phyloP scores from a whole-genome alignment of 169 alveolate species.

The Cryptosporidium tyzzeri region DNA sequence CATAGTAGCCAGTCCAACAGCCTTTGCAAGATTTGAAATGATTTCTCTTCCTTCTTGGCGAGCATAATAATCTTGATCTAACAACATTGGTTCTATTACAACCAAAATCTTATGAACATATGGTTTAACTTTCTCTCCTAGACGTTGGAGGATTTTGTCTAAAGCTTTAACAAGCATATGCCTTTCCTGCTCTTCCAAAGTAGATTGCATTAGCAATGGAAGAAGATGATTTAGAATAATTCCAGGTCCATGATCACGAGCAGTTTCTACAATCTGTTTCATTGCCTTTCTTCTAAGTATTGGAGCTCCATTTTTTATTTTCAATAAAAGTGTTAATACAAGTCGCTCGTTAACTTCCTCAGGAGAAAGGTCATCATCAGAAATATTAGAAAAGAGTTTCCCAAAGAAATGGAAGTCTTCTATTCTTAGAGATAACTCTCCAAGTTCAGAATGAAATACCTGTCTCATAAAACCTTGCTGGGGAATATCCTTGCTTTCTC shows the following conservation, averaged over 20 bases:
- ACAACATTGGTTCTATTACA: conserved; percentile 98
- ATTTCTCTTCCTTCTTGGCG: conserved; percentile 99
- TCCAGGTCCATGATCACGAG: conserved; percentile 98
- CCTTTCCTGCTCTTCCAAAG: conserved; percentile 98
- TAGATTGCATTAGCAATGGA: conserved; percentile 97
- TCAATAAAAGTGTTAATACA: conserved; percentile 93
- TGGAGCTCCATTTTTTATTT: conserved; percentile 99
- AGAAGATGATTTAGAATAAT: conserved; percentile 96
- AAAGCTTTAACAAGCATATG: conserved; percentile 95
- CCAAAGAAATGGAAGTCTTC: conserved; percentile 92
- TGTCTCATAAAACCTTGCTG: conserved; percentile 57
- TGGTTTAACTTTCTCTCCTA: conserved; percentile 98
- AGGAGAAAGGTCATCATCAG: conserved; percentile 93
- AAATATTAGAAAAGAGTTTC: conserved; percentile 89
- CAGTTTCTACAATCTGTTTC: conserved; percentile 94
- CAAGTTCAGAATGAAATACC: conserved; percentile 80
- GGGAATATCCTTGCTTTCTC: conserved; percentile 1
- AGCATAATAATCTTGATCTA: conserved; percentile 99
- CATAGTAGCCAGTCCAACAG: conserved; percentile 99
- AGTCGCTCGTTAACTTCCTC: conserved; percentile 96
- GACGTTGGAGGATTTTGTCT: conserved; percentile 95
- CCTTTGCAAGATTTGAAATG: conserved; percentile 95
- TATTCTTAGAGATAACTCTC: conserved; percentile 90
- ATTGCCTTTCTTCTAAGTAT: conserved; percentile 96
- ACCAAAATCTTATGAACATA: conserved; percentile 98